These are phyloP conservation scores for Zygosaccharomyces bisporus DNA, from an alignment of 805 yeast species.

Conservation along the genomic window DNA sequence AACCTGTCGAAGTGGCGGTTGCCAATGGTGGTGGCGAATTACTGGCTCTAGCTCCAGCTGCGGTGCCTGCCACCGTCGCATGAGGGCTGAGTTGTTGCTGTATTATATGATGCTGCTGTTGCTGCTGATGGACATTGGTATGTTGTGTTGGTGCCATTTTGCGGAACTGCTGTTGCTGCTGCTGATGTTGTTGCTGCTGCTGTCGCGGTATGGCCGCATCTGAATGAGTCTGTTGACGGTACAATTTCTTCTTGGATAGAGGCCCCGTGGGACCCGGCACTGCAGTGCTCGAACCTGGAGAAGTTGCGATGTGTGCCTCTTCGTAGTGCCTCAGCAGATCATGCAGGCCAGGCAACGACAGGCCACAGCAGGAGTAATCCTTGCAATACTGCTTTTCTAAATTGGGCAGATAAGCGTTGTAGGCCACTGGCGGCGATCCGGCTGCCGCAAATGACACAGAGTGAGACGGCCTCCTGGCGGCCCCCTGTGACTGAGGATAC, in stretches of 20 bases:
- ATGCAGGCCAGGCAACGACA: constrained; percentile 85
- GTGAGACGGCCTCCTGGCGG: constrained; percentile 17
- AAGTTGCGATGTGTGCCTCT: constrained; percentile 80
- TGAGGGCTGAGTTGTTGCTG: constrained; percentile 7
- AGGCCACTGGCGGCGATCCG: constrained; percentile 56
- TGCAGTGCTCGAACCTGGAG: constrained; percentile 40
- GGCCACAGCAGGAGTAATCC: constrained; percentile 96
- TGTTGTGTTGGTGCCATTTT: constrained; percentile 6
- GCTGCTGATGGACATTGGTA: constrained; percentile 10
- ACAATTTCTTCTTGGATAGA: constrained; percentile 23
- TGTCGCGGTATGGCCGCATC: constrained; percentile 13
- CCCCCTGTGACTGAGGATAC: constrained; percentile 8
- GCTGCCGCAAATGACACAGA: constrained; percentile 9
- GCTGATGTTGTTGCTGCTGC: constrained; percentile 17
- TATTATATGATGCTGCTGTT: constrained; percentile 12
- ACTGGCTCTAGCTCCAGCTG: constrained; percentile 1
- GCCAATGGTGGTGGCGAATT: constrained; percentile 13
- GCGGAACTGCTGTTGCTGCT: constrained; percentile 18
- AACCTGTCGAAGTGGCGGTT: constrained; percentile 23
- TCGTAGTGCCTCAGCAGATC: constrained; percentile 93
- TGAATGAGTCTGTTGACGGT: constrained; percentile 13
- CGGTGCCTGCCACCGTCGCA: constrained; percentile 2
- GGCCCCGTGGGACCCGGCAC: constrained; percentile 11
- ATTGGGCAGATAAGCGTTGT: constrained; percentile 81
- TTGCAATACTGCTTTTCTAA: constrained; percentile 94